Evolutionary conservation across 306 rosid species (phyloP).

Genomic region (Prunus mira): DNA sequence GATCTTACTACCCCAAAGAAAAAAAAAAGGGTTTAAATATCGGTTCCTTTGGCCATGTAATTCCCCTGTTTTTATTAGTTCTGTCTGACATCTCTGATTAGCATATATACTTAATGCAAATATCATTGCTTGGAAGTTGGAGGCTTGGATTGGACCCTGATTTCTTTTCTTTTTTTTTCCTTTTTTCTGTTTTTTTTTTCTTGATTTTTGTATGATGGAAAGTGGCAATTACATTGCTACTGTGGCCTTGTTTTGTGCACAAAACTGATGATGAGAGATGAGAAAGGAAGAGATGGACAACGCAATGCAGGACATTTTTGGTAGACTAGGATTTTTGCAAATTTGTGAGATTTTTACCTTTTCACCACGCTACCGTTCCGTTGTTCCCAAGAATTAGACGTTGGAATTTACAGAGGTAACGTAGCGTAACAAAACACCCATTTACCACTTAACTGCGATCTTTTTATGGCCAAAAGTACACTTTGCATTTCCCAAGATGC

Average conservation of each 20-base stretch:
- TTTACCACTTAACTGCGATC: not conserved
- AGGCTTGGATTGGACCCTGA: not conserved
- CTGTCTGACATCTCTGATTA: not conserved
- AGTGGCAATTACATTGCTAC: not conserved
- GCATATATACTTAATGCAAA: not conserved
- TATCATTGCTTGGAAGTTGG: not conserved
- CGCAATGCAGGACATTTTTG: not conserved
- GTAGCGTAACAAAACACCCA: not conserved
- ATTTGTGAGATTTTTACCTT: not conserved
- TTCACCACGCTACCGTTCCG: constrained; percentile 12
- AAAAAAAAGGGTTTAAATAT: not conserved
- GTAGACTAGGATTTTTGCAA: too few relatives aligned
- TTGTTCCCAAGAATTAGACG: not conserved
- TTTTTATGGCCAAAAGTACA: not conserved
- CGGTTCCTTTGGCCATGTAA: not conserved
- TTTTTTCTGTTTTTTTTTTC: not conserved
- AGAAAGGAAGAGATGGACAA: not conserved
- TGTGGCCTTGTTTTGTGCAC: not conserved
- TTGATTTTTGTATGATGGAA: not conserved
- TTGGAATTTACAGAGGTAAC: not conserved
- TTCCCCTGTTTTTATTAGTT: not conserved
- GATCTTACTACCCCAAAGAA: not conserved
- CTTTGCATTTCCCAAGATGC: not conserved
- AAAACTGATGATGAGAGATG: not conserved
- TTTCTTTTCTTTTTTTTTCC: not conserved